Base-by-base conservation (phyloP, 768 basidiomycete genomes). In the Lanmaoa pseudosensibilis region DNA sequence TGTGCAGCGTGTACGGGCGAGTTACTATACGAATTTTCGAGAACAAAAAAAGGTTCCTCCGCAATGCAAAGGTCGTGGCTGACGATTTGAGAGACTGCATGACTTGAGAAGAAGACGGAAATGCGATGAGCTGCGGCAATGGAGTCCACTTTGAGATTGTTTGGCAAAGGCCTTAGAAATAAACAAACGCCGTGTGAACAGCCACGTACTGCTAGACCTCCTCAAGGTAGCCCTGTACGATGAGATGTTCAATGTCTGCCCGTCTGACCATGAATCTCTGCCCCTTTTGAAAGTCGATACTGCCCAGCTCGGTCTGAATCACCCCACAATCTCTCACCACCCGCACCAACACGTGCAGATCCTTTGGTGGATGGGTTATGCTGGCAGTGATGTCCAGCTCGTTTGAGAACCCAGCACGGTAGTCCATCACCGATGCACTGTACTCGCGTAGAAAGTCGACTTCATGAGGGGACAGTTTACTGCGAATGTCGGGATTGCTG, bases 211-310 rank as follows among this genome's bases (percentile, higher is more conserved):
- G 47, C 66, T 66, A 87, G 57, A 96, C 86, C 65, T 95, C 86
- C 76, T 98, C 92, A 62, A 99, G 75, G 71, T 88, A 96, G 5
- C 95, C 95, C 67, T 94, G 91, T 1, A 95, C 86, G 63, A 98
- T 92, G 63, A 98, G 79, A 70, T 95, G 88, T 70, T 99, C 97
- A 58, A 99, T 87, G 69, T 95, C 93, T 8, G 90, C 83, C 62
- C 92, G 77, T 37, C 91, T 79, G 50, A 98, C 87, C 80, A 94
- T 86, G 65, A 92, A 96, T 59, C 96, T 76, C 72, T 93, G 88
- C 0, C 94, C 96, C 71, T 87, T 90, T 67, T 83, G 82, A 68
- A 98, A 94, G 70, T 95, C 89, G 56, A 99, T 87, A 54, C 83
- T 87, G 10, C 97, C 97, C 54, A 88, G 76, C 73, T 97, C 94